phyloP scores from a whole-genome alignment of 768 basidiomycete genomes.

The Asterophora parasitica region DNA sequence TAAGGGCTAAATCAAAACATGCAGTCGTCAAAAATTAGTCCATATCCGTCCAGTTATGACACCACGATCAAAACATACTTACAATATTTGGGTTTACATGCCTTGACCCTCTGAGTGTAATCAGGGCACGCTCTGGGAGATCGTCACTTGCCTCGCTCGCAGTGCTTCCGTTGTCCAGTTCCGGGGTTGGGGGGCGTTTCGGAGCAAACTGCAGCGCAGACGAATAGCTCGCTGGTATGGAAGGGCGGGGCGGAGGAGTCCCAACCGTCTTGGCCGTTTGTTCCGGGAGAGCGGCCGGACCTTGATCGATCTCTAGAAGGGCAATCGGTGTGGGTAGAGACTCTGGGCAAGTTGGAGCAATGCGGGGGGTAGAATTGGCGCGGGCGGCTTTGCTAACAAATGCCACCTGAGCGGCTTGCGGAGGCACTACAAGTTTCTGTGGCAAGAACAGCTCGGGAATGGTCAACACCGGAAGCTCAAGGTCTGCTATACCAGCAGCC shows the following conservation, averaged over 20 bases:
- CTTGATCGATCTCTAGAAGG: constrained; percentile 21
- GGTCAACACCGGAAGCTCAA: constrained; percentile 47
- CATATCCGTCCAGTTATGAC: not conserved
- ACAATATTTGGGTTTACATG: constrained; percentile 52
- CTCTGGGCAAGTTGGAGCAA: not conserved
- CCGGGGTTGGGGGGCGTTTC: constrained; percentile 29
- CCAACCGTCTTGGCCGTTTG: constrained; percentile 7
- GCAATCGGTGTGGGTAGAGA: constrained; percentile 6
- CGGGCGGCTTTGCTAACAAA: not conserved
- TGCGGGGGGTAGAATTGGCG: constrained; percentile 5
- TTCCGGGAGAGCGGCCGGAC: constrained; percentile 22
- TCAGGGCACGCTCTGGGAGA: constrained; percentile 22
- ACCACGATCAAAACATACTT: constrained; percentile 15
- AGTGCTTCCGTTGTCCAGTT: constrained; percentile 38
- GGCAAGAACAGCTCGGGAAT: constrained; percentile 58
- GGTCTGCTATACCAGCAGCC: constrained; percentile 53
- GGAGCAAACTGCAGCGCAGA: constrained; percentile 31
- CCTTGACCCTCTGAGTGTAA: constrained; percentile 34
- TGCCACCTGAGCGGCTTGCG: constrained; percentile 12
- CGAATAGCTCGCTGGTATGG: constrained; percentile 37
- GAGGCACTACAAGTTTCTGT: constrained; percentile 40
- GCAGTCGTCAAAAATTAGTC: not conserved
- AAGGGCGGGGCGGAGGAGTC: constrained; percentile 9
- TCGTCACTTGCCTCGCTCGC: constrained; percentile 45
- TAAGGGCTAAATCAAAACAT: constrained; percentile 35